Evolutionary conservation across 2,329 filamentous ascomycete species (phyloP).

Genomic region (Alternaria sp.): DNA sequence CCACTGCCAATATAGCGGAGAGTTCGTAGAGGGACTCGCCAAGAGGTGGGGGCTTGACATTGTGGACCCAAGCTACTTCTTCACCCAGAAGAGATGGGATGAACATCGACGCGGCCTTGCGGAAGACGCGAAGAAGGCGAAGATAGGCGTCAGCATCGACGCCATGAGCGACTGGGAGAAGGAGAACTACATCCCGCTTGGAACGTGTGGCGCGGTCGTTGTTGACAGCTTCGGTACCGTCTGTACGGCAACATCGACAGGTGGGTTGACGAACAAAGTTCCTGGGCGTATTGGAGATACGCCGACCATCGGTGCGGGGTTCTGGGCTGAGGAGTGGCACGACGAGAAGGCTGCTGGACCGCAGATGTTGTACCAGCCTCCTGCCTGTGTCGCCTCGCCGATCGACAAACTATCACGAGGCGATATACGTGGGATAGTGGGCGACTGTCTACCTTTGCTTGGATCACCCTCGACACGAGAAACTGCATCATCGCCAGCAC

Average conservation of each 20-base stretch:
- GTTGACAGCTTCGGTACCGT: constrained; percentile 77
- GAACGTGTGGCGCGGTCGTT: constrained; percentile 83
- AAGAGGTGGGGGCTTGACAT: constrained; percentile 71
- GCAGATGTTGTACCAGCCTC: constrained; percentile 29
- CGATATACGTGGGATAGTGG: constrained; percentile 58
- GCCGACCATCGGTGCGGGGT: constrained; percentile 81
- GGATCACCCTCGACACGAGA: constrained; percentile 43
- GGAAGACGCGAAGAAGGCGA: constrained; percentile 55
- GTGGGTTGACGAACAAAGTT: constrained; percentile 87
- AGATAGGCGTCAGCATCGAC: constrained; percentile 15
- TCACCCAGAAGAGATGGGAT: constrained; percentile 78
- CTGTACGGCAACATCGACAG: constrained; percentile 70
- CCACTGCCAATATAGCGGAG: constrained; percentile 73
- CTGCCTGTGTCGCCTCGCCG: constrained; percentile 18
- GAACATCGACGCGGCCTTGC: constrained; percentile 70
- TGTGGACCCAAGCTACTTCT: constrained; percentile 76
- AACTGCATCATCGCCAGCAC: neutral
- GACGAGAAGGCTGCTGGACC: constrained; percentile 48
- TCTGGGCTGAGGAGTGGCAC: constrained; percentile 87
- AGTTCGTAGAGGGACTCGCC: constrained; percentile 73
- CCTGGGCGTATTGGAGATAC: constrained; percentile 87
- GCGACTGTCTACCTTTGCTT: constrained; percentile 64
- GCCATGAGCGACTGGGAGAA: constrained; percentile 61
- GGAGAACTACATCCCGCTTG: constrained; percentile 76
- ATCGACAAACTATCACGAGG: constrained; percentile 37